Evolutionary conservation across 129 eudicot genomes (phyloP), one percentile per base, ranked within the genome.

Genomic region (Glebionis coronaria): DNA sequence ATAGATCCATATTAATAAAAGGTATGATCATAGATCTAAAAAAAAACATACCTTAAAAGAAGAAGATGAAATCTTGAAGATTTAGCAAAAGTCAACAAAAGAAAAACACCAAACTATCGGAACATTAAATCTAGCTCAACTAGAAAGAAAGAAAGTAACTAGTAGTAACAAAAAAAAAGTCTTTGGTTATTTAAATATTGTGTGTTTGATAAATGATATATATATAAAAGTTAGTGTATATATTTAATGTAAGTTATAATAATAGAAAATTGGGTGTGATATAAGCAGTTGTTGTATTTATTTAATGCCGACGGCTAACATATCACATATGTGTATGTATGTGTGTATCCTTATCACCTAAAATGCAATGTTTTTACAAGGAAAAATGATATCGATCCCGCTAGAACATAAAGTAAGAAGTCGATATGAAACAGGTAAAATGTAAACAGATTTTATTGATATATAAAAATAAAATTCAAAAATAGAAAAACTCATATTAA

Each of bases 111-210:
- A 79, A 70, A 46, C 78, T 63, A 40, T 65, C 87, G 84, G 85
- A 73, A 67, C 80, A 82, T 84, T 74, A 74, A 84, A 79, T 83
- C 77, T 74, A 79, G 83, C 76, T 83, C 80, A 79, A 78, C 76
- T 29, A 79, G 76, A 70, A 51, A 56, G 71, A 44, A 59, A 19
- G n/a, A n/a, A n/a, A n/a, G n/a, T n/a, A n/a, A n/a, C n/a, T n/a
- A n/a, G n/a, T n/a, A n/a, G 52, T 45, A 56, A 69, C 44, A 55
- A 45, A 61, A 50, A 59, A 53, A 63, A 80, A 70, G 77, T 68
- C 76, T 56, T 52, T 14, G 69, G 68, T 14, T 31, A 46, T 56
- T 77, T 63, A 63, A 45, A 65, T 44, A 65, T 9, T 52, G 31
- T 20, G 51, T 69, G 27, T 25, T 62, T 72, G n/a, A n/a, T 50